Evolutionary conservation across 257 asterid genomes (phyloP), one percentile per base, ranked within the genome.

Genomic region (Schizonepeta tenuifolia): DNA sequence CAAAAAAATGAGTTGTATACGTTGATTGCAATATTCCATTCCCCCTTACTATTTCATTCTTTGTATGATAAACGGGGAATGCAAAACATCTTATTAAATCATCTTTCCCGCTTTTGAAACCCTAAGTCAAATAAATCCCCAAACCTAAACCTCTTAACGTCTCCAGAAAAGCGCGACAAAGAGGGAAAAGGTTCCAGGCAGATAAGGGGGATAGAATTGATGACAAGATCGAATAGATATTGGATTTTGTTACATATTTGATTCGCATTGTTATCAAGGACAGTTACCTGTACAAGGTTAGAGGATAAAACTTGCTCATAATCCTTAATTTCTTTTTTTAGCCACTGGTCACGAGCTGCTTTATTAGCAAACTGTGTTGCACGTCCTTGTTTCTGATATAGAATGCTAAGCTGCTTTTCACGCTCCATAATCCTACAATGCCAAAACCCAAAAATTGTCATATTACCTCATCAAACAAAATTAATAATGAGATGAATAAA

Each of bases 321-420:
- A 81, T 95, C 99, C 76, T 69, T 82, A 73, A 95, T 90, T 88
- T 95, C 99, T 78, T 90, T 95, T 76, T 73, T 83, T 47, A 95
- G 96, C 99, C 99, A 95, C 81, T 69, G 79, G 81, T 95, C 98
- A 78, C 98, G 95, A 64, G 92, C 95, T 82, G 93, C 94, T 87
- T 90, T 90, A 81, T 77, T 81, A 40, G 89, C 83, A 83, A 95
- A 95, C 81, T 91, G 99, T 66, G 99, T 88, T 22, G 99, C 98
- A 80, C 99, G 99, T 8, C 99, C 99, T 82, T 92, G 97, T 81
- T 95, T 95, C 84, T 95, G 99, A 83, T 95, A 95, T 67, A 95
- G 87, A 78, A 95, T 92, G 89, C 99, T 95, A 78, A 95, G 99
- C 87, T 92, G 90, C 83, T 95, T 95, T 85, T 95, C 99, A 51